Evolutionary conservation across 176 grass and related monocot genomes (phyloP), one percentile per base, ranked within the genome.

Genomic region (Musa troglodytarum): DNA sequence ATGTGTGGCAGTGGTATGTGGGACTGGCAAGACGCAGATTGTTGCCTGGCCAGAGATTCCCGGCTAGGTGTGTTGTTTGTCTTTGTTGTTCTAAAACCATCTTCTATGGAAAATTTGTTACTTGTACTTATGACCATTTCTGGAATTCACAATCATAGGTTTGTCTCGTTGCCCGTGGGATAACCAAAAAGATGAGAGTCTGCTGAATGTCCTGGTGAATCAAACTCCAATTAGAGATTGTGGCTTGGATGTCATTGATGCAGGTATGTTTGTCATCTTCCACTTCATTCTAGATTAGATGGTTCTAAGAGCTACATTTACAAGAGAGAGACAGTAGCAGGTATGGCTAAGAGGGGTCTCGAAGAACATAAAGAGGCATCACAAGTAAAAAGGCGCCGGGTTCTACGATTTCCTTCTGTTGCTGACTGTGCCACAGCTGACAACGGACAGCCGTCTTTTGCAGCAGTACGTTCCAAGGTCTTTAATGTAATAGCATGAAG

Each of bases 221-320:
- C 89, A 83, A 83, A 92, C 89, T 73, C 89, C 89, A 14, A 75
- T 83, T 20, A 77, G 58, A 19, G 83, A 92, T 55, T 88, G 80
- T 55, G 61, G 62, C 63, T 50, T 79, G 49, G 56, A 62, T 55
- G 82, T 88, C 2, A 80, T 77, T 64, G 80, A 88, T 72, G 26
- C 81, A 56, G 86, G 83, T 88, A 83, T 19, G 62, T 65, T n/a
- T 65, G 51, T 76, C 43, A 77, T 59, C 28, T 65, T 65, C 20
- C 54, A 50, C 29, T 43, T 6, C 34, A 43, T 21, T 78, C 52
- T 76, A 73, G 1, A 59, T 75, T 17, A n/a, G 49, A 22, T 43
- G 34, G 43, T 53, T 79, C 49, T 28, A 87, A 34, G 34, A 43
- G 34, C 77, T 15, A 52, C 22, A 69, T 65, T 55, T 16, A 73